phyloP scores from a whole-genome alignment of 2,329 filamentous ascomycete species.

The Fusarium nelsonii region DNA sequence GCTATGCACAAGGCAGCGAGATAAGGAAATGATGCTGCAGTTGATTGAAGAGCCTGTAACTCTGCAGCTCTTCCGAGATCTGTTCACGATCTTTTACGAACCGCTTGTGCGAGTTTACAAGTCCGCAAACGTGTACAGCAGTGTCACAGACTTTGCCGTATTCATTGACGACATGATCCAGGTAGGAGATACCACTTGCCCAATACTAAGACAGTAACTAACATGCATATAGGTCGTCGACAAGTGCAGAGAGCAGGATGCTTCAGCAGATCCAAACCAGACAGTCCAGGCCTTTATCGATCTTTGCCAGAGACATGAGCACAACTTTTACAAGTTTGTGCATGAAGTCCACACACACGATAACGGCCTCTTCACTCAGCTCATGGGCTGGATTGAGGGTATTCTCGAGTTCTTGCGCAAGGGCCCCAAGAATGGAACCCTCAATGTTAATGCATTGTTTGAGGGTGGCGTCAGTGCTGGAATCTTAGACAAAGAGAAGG shows the following conservation, averaged over 20 bases:
- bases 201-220: constrained; percentile 1
- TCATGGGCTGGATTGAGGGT: constrained; percentile 97
- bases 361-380: constrained; percentile 92
- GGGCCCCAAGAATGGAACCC: constrained; percentile 84
- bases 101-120: constrained; percentile 97
- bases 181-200: constrained; percentile 58
- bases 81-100: constrained; percentile 99
- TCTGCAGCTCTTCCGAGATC: constrained; percentile 91
- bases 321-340: constrained; percentile 99
- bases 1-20: constrained; percentile 87
- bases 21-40: constrained; percentile 97
- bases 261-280: constrained; percentile 95
- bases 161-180: constrained; percentile 95
- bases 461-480: constrained; percentile 78
- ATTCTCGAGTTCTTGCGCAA: constrained; percentile 93
- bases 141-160: constrained; percentile 93
- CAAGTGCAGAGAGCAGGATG: constrained; percentile 77
- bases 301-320: constrained; percentile 91
- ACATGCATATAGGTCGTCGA: constrained; percentile 67
- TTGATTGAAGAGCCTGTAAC: constrained; percentile 98
- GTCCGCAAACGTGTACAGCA: constrained; percentile 97
- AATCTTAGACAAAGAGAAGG: constrained; percentile 76
- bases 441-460: constrained; percentile 96
- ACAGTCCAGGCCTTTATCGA: constrained; percentile 99
- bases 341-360: constrained; percentile 98